A percentile compares a stretch with the other conserved stretches of the same genome.
phyloP scores from a whole-genome alignment of 2,329 filamentous ascomycete species.

The Aspergillus sp. region DNA sequence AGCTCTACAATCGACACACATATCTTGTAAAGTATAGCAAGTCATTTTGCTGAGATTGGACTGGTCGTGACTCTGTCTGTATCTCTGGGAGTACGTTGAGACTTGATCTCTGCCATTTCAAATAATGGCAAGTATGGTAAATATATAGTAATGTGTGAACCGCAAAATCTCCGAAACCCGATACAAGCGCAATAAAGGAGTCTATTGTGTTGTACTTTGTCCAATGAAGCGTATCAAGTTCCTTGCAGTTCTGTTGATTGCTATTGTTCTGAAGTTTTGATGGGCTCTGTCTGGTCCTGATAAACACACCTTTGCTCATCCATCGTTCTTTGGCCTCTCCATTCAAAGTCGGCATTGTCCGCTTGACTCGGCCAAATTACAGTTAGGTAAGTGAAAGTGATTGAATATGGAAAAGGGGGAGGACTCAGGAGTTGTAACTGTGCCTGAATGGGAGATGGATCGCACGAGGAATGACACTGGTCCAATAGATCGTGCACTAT shows the following conservation, averaged over 20 bases:
- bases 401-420: conserved; percentile 13
- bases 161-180: not conserved
- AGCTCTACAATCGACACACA: not conserved
- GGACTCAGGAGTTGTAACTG: conserved; percentile 4
- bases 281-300: not conserved
- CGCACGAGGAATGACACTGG: not conserved
- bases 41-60: not conserved
- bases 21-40: not conserved
- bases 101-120: too few relatives aligned
- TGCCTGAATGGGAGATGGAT: not conserved
- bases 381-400: not conserved
- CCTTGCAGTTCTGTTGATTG: not conserved
- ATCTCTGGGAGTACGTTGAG: too few relatives aligned
- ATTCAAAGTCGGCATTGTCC: not conserved
- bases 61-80: too few relatives aligned
- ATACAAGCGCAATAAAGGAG: not conserved
- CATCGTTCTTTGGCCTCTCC: not conserved
- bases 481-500: conserved; percentile 8
- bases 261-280: not conserved
- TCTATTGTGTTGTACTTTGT: not conserved
- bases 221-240: not conserved
- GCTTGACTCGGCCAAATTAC: not conserved
- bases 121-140: not conserved
- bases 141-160: not conserved
- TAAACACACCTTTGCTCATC: not conserved